A percentile compares a stretch with the other conserved stretches of the same genome.
These are phyloP conservation scores for Nigrospora osmanthi DNA, from an alignment of 2,329 filamentous ascomycete species.

Conservation along the genomic window DNA sequence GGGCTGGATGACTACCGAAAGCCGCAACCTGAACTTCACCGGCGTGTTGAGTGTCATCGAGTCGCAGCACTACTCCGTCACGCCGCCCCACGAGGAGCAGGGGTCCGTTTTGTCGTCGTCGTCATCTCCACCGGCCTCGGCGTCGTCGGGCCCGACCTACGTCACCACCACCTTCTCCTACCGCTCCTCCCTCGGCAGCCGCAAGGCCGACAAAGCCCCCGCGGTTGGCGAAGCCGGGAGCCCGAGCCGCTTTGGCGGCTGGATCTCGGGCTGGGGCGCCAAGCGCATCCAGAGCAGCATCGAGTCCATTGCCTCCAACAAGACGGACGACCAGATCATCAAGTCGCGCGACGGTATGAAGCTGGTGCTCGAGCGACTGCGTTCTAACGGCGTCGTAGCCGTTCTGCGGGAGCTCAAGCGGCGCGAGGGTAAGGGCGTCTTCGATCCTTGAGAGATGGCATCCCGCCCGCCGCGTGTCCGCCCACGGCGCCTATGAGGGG, in stretches of 20 bases:
- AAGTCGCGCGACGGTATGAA: slow-evolving; percentile 81
- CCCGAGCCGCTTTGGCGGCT: slow-evolving; percentile 26
- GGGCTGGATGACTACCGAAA: slow-evolving; percentile 78
- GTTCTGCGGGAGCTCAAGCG: slow-evolving; percentile 47
- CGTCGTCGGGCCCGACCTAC: slow-evolving; percentile 40
- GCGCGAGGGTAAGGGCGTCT: slow-evolving; percentile 27
- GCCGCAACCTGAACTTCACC: slow-evolving; percentile 73
- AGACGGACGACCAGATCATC: slow-evolving; percentile 68
- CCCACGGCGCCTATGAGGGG: no score
- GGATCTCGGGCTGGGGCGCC: slow-evolving; percentile 51
- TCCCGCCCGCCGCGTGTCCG: no score
- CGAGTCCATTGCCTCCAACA: slow-evolving; percentile 68
- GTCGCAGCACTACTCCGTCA: slow-evolving; percentile 56
- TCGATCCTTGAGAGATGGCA: slow-evolving; percentile 11
- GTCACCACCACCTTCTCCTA: slow-evolving; percentile 70
- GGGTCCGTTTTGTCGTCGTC: slow-evolving; percentile 11
- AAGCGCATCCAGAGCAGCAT: slow-evolving; percentile 72
- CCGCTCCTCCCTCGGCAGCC: slow-evolving; percentile 64
- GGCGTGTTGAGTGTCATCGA: slow-evolving; percentile 74
- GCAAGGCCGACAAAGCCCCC: slow-evolving; percentile 45
- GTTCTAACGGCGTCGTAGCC: slow-evolving; percentile 49
- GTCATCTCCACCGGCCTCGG: slow-evolving; percentile 5
- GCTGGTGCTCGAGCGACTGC: slow-evolving; percentile 65
- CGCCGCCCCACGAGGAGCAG: slow-evolving; percentile 22
- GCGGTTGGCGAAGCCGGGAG: slow-evolving; percentile 26